These are phyloP conservation scores for Thymus quinquecostatus DNA, from an alignment of 257 asterid genomes.

Conservation along the genomic window DNA sequence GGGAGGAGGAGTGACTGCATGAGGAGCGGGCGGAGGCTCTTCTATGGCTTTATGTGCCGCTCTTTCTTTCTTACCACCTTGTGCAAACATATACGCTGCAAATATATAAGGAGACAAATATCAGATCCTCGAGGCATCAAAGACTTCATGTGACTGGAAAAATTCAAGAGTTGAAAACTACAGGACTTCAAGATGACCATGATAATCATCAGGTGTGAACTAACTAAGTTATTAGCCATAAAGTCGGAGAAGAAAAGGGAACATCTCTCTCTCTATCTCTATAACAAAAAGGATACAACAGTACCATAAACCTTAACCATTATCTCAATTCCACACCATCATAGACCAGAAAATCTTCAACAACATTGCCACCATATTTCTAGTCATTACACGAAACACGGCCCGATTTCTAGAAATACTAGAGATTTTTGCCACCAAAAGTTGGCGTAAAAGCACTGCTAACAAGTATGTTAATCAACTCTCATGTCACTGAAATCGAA, in stretches of 20 bases:
- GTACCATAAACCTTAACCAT: neutral
- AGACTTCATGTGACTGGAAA: too few relatives aligned
- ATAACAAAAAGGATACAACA: neutral
- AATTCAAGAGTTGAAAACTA: too few relatives aligned
- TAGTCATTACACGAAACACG: neutral
- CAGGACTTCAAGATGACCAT: too few relatives aligned
- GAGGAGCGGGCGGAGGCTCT: conserved; percentile 36
- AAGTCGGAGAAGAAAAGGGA: neutral
- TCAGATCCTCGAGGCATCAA: conserved; percentile 4
- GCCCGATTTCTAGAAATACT: neutral
- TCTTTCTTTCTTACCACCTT: conserved; percentile 53
- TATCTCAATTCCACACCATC: conserved; percentile 5
- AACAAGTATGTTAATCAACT: neutral
- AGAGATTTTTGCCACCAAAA: conserved; percentile 1
- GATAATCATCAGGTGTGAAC: too few relatives aligned
- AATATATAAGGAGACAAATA: conserved; percentile 19
- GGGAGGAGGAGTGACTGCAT: conserved; percentile 35
- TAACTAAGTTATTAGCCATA: too few relatives aligned
- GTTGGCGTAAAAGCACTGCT: neutral
- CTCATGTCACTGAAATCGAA: neutral
- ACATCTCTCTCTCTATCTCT: neutral
- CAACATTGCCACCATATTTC: conserved; percentile 13
- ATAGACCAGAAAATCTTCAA: neutral
- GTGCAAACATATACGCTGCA: conserved; percentile 63
- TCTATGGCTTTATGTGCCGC: conserved; percentile 37